Conservation (phyloP, 805 yeast genomes). For the Huiozyma sinensis region DNA sequence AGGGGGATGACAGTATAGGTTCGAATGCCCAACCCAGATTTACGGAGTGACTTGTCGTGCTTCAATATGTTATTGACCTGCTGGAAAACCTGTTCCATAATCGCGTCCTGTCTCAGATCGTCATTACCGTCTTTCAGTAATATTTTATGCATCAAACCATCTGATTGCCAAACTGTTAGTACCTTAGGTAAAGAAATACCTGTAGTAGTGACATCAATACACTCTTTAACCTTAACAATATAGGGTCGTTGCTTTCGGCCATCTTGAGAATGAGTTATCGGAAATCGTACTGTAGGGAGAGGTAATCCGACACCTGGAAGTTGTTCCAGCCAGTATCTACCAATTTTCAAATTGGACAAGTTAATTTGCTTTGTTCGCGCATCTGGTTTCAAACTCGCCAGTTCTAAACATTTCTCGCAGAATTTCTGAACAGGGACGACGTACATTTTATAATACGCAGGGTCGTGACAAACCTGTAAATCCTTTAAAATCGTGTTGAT, state of each 20-base stretch:
- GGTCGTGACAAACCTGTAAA: constrained; percentile 24
- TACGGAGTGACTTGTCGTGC: constrained; percentile 44
- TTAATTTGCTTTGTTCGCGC: constrained; percentile 15
- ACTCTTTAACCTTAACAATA: constrained; percentile 36
- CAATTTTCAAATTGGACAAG: constrained; percentile 30
- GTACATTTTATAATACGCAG: constrained; percentile 20
- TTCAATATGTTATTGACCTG: constrained; percentile 64
- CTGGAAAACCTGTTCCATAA: constrained; percentile 93
- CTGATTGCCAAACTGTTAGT: constrained; percentile 39
- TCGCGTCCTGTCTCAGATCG: constrained; percentile 89
- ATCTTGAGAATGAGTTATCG: constrained; percentile 32
- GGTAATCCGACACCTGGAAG: constrained; percentile 45
- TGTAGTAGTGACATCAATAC: constrained; percentile 54
- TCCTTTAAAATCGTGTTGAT: constrained; percentile 40
- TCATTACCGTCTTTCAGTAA: constrained; percentile 80
- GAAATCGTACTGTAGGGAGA: constrained; percentile 49
- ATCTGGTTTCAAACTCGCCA: constrained; percentile 37
- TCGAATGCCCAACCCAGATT: constrained; percentile 50
- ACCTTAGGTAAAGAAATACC: constrained; percentile 89
- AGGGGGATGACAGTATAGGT: constrained; percentile 87
- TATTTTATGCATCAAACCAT: constrained; percentile 50
- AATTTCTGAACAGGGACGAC: constrained; percentile 39
- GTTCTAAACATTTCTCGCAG: constrained; percentile 38
- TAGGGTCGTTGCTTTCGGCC: constrained; percentile 39
- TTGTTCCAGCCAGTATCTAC: constrained; percentile 46